A percentile compares a stretch with the other conserved stretches of the same genome.
These are phyloP conservation scores for Naganishia vishniacii DNA, from an alignment of 768 basidiomycete species.

Conservation along the genomic window DNA sequence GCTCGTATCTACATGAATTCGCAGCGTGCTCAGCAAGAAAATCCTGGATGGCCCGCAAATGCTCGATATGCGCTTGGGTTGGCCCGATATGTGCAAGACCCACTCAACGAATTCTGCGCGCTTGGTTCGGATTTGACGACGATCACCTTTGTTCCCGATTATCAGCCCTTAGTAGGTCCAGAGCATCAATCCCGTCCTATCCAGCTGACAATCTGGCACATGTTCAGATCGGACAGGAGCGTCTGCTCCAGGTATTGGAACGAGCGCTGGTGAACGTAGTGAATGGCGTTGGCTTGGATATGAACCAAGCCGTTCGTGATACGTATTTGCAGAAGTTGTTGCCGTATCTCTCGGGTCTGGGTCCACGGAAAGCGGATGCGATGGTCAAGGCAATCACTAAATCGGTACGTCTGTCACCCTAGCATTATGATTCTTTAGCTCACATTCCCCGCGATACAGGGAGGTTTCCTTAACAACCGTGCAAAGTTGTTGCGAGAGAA, in stretches of 20 bases:
- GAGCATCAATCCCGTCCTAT: too few relatives aligned
- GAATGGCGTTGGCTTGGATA: slow-evolving; percentile 89
- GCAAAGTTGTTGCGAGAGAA: slow-evolving; percentile 73
- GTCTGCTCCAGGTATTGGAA: slow-evolving; percentile 73
- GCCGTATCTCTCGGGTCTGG: slow-evolving; percentile 85
- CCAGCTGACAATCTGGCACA: neutral
- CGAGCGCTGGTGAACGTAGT: slow-evolving; percentile 81
- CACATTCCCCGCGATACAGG: slow-evolving; percentile 54
- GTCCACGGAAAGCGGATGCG: slow-evolving; percentile 84
- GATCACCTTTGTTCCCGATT: slow-evolving; percentile 75
- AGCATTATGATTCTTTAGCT: slow-evolving; percentile 15
- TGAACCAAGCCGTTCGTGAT: slow-evolving; percentile 86
- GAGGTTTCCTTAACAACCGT: slow-evolving; percentile 78
- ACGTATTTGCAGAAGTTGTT: slow-evolving; percentile 80
- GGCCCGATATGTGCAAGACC: slow-evolving; percentile 87
- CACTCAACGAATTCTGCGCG: slow-evolving; percentile 88
- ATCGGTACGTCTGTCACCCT: slow-evolving; percentile 55
- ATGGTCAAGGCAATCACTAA: slow-evolving; percentile 67
- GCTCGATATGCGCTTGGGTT: slow-evolving; percentile 90
- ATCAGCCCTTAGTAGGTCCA: slow-evolving; percentile 69
- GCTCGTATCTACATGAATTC: slow-evolving; percentile 92
- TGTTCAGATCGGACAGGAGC: slow-evolving; percentile 75
- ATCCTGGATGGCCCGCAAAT: slow-evolving; percentile 66
- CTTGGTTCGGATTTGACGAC: slow-evolving; percentile 77
- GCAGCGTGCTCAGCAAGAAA: slow-evolving; percentile 75